phyloP scores from a whole-genome alignment of 1,284 basidiomycete species.

The Rhodotorula sp. region DNA sequence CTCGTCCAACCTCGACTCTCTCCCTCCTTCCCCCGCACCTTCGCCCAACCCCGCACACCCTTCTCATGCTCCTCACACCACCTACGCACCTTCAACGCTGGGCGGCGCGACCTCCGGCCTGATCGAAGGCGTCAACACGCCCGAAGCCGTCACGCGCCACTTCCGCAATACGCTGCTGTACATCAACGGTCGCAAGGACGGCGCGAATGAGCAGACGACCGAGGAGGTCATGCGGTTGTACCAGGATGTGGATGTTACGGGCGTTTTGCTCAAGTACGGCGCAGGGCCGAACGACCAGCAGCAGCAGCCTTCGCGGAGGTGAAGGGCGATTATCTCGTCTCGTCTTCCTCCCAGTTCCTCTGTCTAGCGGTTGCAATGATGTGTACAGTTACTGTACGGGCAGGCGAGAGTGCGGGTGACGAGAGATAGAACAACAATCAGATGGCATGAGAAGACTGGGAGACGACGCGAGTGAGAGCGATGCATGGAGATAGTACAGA shows the following conservation, averaged over 20 bases:
- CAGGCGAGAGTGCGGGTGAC: too few species aligned
- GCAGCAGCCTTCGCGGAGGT: not conserved
- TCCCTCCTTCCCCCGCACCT: not conserved
- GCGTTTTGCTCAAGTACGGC: conserved; percentile 30
- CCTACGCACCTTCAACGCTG: conserved; percentile 47
- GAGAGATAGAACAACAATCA: too few species aligned
- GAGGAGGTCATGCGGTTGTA: conserved; percentile 23
- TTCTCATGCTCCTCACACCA: not conserved
- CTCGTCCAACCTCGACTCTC: conserved; percentile 81
- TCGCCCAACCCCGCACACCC: conserved; percentile 7
- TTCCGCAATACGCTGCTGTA: conserved; percentile 84
- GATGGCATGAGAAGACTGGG: too few species aligned
- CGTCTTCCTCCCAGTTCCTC: not conserved
- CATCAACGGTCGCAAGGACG: conserved; percentile 69
- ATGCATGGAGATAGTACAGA: too few species aligned
- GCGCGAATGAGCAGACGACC: conserved; percentile 16
- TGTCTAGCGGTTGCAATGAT: too few species aligned
- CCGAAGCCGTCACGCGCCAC: conserved; percentile 86
- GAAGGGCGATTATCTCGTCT: too few species aligned
- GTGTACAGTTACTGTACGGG: too few species aligned
- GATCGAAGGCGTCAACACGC: conserved; percentile 82
- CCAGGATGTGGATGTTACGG: conserved; percentile 33
- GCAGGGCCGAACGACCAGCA: not conserved
- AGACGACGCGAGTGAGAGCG: too few species aligned
- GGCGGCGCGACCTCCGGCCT: conserved; percentile 65